These are phyloP conservation scores for Arabidopsis suecica DNA, from an alignment of 345 rosid genomes.

Conservation along the genomic window DNA sequence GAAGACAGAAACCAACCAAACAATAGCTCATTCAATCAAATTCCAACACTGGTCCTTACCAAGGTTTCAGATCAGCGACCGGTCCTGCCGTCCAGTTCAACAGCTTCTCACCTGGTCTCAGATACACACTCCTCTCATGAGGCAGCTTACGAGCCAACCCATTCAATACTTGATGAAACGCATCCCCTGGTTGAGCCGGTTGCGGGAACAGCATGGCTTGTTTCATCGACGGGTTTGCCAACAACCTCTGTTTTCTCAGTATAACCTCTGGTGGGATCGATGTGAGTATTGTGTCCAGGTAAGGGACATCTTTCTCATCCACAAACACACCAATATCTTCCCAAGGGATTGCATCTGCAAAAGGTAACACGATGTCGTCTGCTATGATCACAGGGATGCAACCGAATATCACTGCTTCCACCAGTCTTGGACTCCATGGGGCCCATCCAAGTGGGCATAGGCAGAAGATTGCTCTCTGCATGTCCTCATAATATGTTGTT, in stretches of 20 bases:
- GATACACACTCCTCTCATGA: slow-evolving; percentile 60
- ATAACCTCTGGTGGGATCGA: slow-evolving; percentile 89
- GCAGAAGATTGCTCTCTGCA: slow-evolving; percentile 97
- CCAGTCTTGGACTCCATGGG: slow-evolving; percentile 98
- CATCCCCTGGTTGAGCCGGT: slow-evolving; percentile 95
- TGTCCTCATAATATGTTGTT: slow-evolving; percentile 92
- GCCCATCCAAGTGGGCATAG: slow-evolving; percentile 99
- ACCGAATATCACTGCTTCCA: slow-evolving; percentile 98
- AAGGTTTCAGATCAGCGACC: slow-evolving; percentile 90
- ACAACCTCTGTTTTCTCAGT: slow-evolving; percentile 88
- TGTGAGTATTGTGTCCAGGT: slow-evolving; percentile 86
- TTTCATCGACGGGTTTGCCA: slow-evolving; percentile 98
- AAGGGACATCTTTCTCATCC: slow-evolving; percentile 92
- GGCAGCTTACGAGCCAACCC: slow-evolving; percentile 97
- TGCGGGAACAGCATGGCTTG: slow-evolving; percentile 96
- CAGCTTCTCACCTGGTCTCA: slow-evolving; percentile 66
- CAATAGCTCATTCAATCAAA: slow-evolving; percentile 17
- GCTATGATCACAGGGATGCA: slow-evolving; percentile 99
- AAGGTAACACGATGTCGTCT: slow-evolving; percentile 93
- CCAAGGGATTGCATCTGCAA: slow-evolving; percentile 99
- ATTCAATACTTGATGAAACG: slow-evolving; percentile 94
- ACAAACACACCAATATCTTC: slow-evolving; percentile 95
- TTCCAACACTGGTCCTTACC: slow-evolving; percentile 52
- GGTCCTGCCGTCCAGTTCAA: slow-evolving; percentile 98
- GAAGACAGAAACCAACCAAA: slow-evolving; percentile 17